Evolutionary conservation across 345 rosid species (phyloP).

Genomic region (Hibiscus tridactylites): DNA sequence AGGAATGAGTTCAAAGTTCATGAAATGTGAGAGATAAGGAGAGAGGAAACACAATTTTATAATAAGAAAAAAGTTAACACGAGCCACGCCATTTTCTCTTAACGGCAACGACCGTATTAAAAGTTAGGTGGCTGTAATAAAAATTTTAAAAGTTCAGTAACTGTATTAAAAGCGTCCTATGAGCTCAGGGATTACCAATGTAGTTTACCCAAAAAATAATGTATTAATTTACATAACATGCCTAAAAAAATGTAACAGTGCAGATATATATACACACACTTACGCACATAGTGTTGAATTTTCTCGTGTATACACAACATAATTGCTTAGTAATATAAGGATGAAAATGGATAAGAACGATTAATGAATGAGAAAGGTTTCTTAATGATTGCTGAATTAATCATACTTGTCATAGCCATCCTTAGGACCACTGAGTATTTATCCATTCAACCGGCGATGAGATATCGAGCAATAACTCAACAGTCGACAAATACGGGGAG

Average conservation of each 20-base stretch:
- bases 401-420: neutral
- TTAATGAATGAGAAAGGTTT: constrained; percentile 17
- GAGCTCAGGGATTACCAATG: too few species aligned
- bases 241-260: neutral
- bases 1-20: too few species aligned
- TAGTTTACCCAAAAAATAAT: too few species aligned
- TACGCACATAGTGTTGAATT: neutral
- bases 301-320: neutral
- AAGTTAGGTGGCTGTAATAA: too few species aligned
- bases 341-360: neutral
- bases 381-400: neutral
- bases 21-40: too few species aligned
- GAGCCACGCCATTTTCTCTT: too few species aligned
- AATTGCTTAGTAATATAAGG: neutral
- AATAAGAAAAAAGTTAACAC: too few species aligned
- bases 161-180: too few species aligned
- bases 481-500: neutral
- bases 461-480: neutral
- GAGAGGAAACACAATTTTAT: too few species aligned
- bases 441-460: constrained; percentile 9
- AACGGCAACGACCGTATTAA: too few species aligned
- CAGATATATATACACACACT: neutral
- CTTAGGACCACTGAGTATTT: neutral
- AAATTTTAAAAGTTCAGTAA: too few species aligned
- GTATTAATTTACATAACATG: neutral